Conservation (phyloP, 768 basidiomycete species). For the Xanthoconium purpureum region DNA sequence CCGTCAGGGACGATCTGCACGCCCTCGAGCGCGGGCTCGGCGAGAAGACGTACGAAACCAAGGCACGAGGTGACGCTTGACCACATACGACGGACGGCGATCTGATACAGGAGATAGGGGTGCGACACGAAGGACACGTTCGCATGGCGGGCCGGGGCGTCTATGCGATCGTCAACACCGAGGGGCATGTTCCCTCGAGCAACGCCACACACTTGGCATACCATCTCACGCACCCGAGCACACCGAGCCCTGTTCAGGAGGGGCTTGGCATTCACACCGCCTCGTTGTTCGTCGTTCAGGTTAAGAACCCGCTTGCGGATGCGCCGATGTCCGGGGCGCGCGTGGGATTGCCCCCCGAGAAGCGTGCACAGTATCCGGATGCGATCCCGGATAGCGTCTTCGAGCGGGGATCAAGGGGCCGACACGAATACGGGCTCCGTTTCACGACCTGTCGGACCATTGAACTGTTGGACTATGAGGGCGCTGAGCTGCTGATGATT, state of each 20-base stretch:
- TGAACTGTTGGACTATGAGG: conserved; percentile 53
- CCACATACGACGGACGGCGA: not conserved
- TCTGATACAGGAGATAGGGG: conserved; percentile 33
- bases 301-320: conserved; percentile 51
- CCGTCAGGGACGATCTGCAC: conserved; percentile 31
- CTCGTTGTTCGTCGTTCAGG: conserved; percentile 55
- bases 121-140: conserved; percentile 48
- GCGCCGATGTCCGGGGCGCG: conserved; percentile 29
- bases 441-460: conserved; percentile 36
- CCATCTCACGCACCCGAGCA: conserved; percentile 50
- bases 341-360: conserved; percentile 16
- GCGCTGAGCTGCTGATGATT: conserved; percentile 54
- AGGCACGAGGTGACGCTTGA: conserved; percentile 45
- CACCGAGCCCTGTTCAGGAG: conserved; percentile 52
- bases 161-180: conserved; percentile 56
- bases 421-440: conserved; percentile 45
- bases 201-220: conserved; percentile 57
- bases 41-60: conserved; percentile 47
- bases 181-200: conserved; percentile 41
- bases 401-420: conserved; percentile 42
- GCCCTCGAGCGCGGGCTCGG: not conserved
- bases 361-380: conserved; percentile 45
- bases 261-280: conserved; percentile 52
- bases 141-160: conserved; percentile 57
- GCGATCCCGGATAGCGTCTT: conserved; percentile 49